Percentiles rank a stretch among this genome's conserved stretches.
These are phyloP conservation scores for Coelastrella sp. DNA, from an alignment of 139 green algal genomes.

Conservation along the genomic window DNA sequence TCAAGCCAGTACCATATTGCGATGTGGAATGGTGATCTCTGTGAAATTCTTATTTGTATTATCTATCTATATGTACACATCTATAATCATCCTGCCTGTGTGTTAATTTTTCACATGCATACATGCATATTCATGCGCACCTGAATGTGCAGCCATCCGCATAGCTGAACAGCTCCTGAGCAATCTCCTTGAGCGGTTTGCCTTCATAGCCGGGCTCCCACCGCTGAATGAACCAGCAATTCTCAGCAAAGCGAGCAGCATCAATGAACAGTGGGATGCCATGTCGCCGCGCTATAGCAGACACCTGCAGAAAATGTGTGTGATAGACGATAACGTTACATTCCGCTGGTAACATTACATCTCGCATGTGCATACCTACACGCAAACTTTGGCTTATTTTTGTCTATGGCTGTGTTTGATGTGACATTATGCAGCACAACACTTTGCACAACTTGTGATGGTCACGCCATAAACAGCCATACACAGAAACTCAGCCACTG, in stretches of 20 bases:
- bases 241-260: conserved; percentile 48
- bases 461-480: too few relatives aligned
- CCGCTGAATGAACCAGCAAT: conserved; percentile 52
- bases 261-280: conserved; percentile 49
- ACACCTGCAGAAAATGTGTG: conserved; percentile 2
- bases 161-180: conserved; percentile 42
- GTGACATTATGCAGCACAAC: too few relatives aligned
- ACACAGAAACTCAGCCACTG: too few relatives aligned
- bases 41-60: too few relatives aligned
- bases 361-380: too few relatives aligned
- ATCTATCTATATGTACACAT: too few relatives aligned
- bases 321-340: background rate
- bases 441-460: too few relatives aligned
- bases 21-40: background rate
- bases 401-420: too few relatives aligned
- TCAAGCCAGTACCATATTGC: background rate
- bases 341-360: too few relatives aligned
- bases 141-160: conserved; percentile 49
- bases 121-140: background rate
- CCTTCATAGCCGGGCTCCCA: conserved; percentile 44
- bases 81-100: too few relatives aligned
- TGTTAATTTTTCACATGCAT: too few relatives aligned
- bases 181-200: conserved; percentile 27
- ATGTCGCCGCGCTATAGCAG: background rate
- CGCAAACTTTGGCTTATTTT: too few relatives aligned